phyloP scores from a whole-genome alignment of 257 asterid genomes.

The Cynanchum wilfordii region DNA sequence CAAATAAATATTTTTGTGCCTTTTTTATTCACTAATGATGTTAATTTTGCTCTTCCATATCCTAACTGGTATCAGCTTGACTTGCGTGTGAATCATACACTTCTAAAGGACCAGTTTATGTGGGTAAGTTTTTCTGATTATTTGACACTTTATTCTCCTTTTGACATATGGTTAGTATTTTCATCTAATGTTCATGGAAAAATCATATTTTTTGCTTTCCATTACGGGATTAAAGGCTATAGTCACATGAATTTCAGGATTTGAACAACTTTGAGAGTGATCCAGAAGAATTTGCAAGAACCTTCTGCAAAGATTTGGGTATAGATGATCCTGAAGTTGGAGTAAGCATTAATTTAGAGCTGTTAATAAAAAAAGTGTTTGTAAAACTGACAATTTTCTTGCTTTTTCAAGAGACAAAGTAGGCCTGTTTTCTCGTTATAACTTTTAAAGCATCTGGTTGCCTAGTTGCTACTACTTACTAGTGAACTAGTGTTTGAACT shows the following conservation, averaged over 20 bases:
- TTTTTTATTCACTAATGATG: no score
- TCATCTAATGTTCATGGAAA: neutral
- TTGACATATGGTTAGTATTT: neutral
- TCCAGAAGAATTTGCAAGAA: conserved; percentile 94
- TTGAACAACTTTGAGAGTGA: no score
- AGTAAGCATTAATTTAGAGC: conserved; percentile 44
- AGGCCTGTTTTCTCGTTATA: neutral
- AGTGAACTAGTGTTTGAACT: neutral
- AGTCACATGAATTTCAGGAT: no score
- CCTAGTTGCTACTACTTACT: neutral
- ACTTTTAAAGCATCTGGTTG: neutral
- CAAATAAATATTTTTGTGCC: no score
- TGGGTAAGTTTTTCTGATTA: conserved; percentile 62
- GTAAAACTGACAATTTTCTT: no score
- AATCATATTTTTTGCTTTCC: neutral
- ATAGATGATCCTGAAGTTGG: conserved; percentile 98
- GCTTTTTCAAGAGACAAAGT: neutral
- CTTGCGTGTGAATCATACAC: no score
- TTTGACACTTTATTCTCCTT: conserved; percentile 10
- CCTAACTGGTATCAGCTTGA: no score
- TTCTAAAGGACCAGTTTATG: conserved; percentile 63
- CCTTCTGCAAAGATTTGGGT: conserved; percentile 85
- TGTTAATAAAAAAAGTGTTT: neutral
- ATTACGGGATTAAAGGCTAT: neutral
- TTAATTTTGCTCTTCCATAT: no score